Percentiles rank a stretch among this genome's conserved stretches.
Evolutionary conservation across 1,284 basidiomycete species (phyloP).

Genomic region (Crucibulum cyathiforme): DNA sequence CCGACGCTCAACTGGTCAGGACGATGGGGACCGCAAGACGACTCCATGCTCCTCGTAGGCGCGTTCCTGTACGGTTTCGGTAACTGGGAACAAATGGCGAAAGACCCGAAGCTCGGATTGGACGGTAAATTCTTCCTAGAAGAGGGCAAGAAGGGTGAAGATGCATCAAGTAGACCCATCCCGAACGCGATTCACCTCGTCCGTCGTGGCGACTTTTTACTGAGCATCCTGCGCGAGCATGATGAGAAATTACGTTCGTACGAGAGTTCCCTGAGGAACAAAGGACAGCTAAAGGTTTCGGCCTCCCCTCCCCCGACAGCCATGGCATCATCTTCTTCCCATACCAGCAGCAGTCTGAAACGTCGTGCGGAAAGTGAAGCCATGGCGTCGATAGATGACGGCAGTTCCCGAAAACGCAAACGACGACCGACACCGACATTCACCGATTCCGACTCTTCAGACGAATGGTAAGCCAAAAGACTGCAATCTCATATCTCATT

Average conservation of each 20-base stretch:
- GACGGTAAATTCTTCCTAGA: constrained; percentile 97
- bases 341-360: constrained; percentile 57
- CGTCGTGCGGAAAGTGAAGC: constrained; percentile 83
- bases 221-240: constrained; percentile 89
- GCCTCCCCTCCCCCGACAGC: constrained; percentile 72
- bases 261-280: constrained; percentile 73
- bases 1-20: constrained; percentile 96
- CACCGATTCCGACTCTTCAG: constrained; percentile 87
- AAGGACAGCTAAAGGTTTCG: constrained; percentile 69
- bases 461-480: constrained; percentile 73
- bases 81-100: constrained; percentile 95
- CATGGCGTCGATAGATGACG: constrained; percentile 78
- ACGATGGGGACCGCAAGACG: constrained; percentile 92
- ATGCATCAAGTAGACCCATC: constrained; percentile 80
- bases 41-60: constrained; percentile 93
- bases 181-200: constrained; percentile 98
- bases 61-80: constrained; percentile 96
- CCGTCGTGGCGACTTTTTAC: constrained; percentile 93
- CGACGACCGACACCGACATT: constrained; percentile 90
- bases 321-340: constrained; percentile 68
- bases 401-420: constrained; percentile 75
- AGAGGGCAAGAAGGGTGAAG: constrained; percentile 91
- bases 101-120: constrained; percentile 85
- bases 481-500: background rate
- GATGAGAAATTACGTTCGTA: constrained; percentile 90